Evolutionary conservation across 306 rosid genomes (phyloP).

Genomic region (Casuarina cunninghamiana): DNA sequence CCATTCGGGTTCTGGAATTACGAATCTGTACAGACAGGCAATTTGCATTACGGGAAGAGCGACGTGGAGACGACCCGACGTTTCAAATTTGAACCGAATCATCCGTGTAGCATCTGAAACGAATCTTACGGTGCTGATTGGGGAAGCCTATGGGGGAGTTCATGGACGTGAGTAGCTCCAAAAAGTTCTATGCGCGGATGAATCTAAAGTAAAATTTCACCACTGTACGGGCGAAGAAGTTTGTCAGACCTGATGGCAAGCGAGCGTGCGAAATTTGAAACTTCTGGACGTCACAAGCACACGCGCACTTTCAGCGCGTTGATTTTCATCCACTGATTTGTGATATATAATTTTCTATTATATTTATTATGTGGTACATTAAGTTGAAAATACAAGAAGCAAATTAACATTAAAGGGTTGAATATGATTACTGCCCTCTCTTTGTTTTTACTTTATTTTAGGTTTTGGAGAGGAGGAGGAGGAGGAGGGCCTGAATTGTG

Average conservation of each 20-base stretch:
- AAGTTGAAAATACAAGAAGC: too few species aligned
- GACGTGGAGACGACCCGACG: not conserved
- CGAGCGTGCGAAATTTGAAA: not conserved
- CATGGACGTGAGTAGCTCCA: not conserved
- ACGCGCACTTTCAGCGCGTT: not conserved
- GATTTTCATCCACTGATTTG: not conserved
- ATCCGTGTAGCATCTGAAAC: not conserved
- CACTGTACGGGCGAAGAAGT: not conserved
- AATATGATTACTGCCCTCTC: too few species aligned
- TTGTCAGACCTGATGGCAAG: slow-evolving; percentile 5
- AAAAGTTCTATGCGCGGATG: not conserved
- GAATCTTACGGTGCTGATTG: not conserved
- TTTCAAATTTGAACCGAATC: not conserved
- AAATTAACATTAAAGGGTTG: too few species aligned
- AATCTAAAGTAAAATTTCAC: not conserved
- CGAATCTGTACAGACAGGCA: not conserved
- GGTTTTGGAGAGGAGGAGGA: too few species aligned
- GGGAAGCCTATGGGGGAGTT: not conserved
- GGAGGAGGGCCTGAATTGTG: too few species aligned
- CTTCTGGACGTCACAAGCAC: not conserved
- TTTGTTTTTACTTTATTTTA: too few species aligned
- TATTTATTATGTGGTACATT: too few species aligned
- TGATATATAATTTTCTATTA: too few species aligned
- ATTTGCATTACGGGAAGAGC: not conserved
- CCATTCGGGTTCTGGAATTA: not conserved